Evolutionary conservation across 2,329 filamentous ascomycete genomes (phyloP).

Genomic region (Leptographium lundbergii): DNA sequence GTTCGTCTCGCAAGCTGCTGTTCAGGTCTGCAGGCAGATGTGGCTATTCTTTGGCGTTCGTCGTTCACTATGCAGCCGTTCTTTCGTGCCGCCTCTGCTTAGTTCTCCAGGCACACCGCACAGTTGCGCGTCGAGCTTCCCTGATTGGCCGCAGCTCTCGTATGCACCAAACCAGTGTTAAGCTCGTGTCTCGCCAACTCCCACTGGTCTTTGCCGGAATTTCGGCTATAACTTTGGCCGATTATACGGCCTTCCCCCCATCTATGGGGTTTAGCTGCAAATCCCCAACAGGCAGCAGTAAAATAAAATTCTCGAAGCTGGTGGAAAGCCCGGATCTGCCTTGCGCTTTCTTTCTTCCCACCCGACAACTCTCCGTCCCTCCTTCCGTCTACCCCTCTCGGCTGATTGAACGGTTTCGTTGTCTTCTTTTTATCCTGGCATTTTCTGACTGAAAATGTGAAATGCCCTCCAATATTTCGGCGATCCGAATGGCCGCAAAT

Average conservation of each 20-base stretch:
- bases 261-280: neutral
- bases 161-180: slow-evolving; percentile 3
- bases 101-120: slow-evolving; percentile 14
- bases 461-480: neutral
- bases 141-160: slow-evolving; percentile 12
- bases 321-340: neutral
- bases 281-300: neutral
- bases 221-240: neutral
- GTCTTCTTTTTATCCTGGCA: neutral
- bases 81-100: neutral
- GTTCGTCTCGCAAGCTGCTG: neutral
- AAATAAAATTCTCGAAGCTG: neutral
- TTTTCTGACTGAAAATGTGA: neutral
- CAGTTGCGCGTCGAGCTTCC: slow-evolving; percentile 15
- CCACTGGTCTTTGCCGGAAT: neutral
- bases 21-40: neutral
- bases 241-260: neutral
- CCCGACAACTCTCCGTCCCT: neutral
- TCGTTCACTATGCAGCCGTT: neutral
- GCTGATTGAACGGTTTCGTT: neutral
- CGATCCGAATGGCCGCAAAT: slow-evolving; percentile 3
- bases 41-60: neutral
- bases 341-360: neutral
- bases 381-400: neutral
- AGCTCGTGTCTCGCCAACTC: neutral